Conservation (phyloP, 2,329 filamentous ascomycete species). For the Ophiostoma montium region DNA sequence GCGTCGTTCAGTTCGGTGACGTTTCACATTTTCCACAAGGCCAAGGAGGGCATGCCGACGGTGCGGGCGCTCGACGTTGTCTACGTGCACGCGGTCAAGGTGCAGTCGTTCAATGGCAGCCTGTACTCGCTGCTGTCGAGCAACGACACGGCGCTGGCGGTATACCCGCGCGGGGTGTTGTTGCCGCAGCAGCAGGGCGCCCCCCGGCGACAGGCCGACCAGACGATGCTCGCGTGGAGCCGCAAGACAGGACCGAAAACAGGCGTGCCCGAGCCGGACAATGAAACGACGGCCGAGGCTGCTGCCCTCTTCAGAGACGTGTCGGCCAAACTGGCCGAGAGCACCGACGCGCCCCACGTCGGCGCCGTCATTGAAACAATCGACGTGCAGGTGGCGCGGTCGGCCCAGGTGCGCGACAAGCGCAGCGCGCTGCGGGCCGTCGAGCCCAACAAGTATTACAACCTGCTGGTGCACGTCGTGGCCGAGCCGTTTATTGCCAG, state of each 20-base stretch:
- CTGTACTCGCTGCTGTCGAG: neutral
- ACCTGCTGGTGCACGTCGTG: conserved; percentile 61
- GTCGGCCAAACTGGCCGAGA: neutral
- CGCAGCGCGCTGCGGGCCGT: neutral
- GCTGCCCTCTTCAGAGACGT: neutral
- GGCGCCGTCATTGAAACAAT: neutral
- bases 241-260: too few relatives aligned
- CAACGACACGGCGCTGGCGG: conserved; percentile 30
- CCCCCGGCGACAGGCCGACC: too few relatives aligned
- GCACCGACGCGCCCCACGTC: neutral
- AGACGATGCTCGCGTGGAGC: neutral
- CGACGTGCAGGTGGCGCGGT: neutral
- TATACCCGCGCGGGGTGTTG: conserved; percentile 13
- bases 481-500: conserved; percentile 29
- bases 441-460: conserved; percentile 14
- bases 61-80: neutral
- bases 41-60: neutral
- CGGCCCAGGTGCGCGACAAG: neutral
- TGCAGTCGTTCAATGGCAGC: neutral
- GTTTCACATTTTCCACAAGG: neutral
- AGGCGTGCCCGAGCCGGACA: neutral
- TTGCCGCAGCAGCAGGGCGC: neutral
- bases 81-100: neutral
- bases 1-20: neutral
- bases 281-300: neutral